These are phyloP conservation scores for Pseudocohnilembus persalinus DNA, from an alignment of 169 alveolate species.

Conservation along the genomic window DNA sequence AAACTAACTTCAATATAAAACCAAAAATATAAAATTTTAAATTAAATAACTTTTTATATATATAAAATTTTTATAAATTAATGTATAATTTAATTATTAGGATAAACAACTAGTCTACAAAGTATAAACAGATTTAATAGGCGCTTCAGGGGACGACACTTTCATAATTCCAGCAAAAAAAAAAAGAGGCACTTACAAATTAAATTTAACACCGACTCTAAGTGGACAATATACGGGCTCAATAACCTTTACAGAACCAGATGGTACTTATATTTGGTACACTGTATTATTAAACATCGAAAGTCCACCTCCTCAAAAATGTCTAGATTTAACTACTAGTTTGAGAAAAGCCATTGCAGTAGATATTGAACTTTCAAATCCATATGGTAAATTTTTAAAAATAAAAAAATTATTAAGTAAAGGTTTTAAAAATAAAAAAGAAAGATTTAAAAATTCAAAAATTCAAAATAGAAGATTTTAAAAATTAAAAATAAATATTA, in stretches of 20 bases:
- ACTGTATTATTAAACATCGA: constrained; percentile 40
- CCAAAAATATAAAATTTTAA: too few relatives aligned
- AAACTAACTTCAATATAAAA: too few relatives aligned
- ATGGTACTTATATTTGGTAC: constrained; percentile 37
- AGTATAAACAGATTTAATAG: constrained; percentile 83
- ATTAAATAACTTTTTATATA: too few relatives aligned
- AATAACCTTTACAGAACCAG: constrained; percentile 65
- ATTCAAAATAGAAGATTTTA: too few relatives aligned
- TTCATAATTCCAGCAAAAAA: constrained; percentile 42
- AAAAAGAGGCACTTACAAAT: constrained; percentile 50
- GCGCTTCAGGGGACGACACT: constrained; percentile 45
- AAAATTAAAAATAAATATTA: too few relatives aligned
- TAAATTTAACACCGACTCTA: constrained; percentile 76
- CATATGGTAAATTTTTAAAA: constrained; percentile 52
- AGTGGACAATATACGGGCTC: constrained; percentile 86
- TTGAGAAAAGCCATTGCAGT: constrained; percentile 89
- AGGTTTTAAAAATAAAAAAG: background rate
- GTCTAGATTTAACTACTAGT: constrained; percentile 65
- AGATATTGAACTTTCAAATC: constrained; percentile 87
- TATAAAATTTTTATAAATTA: too few relatives aligned
- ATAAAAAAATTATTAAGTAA: too few relatives aligned
- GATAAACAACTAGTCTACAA: constrained; percentile 74
- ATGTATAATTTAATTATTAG: background rate
- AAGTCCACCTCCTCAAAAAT: constrained; percentile 39
- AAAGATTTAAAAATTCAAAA: too few relatives aligned